Conservation (phyloP, 257 asterid species). For the Solanum boliviense region DNA sequence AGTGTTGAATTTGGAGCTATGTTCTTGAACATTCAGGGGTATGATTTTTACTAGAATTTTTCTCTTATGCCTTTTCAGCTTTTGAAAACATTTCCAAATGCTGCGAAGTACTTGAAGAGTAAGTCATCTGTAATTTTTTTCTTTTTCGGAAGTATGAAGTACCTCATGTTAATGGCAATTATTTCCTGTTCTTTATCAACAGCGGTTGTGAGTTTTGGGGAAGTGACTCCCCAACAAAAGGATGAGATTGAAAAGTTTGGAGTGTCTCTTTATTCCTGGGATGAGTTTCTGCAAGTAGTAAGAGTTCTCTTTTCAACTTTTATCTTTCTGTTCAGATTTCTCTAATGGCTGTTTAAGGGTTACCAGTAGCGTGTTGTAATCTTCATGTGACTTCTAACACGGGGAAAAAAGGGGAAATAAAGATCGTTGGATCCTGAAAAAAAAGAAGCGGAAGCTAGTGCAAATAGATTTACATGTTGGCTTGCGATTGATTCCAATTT, state of each 20-base stretch:
- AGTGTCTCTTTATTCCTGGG: slow-evolving; percentile 63
- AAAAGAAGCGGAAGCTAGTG: not conserved
- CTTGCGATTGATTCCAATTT: not conserved
- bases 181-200: slow-evolving; percentile 13
- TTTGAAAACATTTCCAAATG: slow-evolving; percentile 63
- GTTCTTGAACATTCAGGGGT: not conserved
- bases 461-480: not conserved
- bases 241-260: slow-evolving; percentile 55
- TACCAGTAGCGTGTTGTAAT: not conserved
- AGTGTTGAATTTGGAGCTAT: not conserved
- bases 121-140: slow-evolving; percentile 12
- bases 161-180: not conserved
- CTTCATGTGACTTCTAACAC: not conserved
- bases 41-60: slow-evolving; percentile 10
- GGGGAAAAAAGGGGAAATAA: not conserved
- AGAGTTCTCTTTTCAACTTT: slow-evolving; percentile 13
- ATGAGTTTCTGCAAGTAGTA: slow-evolving; percentile 66
- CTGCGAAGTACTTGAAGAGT: slow-evolving; percentile 67
- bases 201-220: slow-evolving; percentile 88
- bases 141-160: not conserved
- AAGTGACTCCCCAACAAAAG: slow-evolving; percentile 58
- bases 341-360: not conserved
- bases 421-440: not conserved
- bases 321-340: not conserved
- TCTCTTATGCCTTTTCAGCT: slow-evolving; percentile 46